Base-by-base conservation (phyloP, 129 eudicot species). In the Ambrosia trifida region DNA sequence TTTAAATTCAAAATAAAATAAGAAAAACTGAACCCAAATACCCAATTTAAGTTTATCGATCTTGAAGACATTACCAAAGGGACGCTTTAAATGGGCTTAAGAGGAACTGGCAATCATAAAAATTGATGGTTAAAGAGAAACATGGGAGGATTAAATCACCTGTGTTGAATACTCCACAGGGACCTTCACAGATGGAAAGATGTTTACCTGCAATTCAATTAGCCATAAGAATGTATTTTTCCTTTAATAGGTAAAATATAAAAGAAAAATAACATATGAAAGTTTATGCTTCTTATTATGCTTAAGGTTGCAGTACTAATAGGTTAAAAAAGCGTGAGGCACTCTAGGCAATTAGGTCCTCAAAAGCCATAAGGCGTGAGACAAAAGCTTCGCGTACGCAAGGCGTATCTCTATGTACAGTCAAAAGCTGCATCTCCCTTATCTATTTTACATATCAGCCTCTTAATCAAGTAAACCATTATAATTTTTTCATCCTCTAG, bases 131-230 rank as follows among this genome's bases (percentile, higher is more conserved):
- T 61, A 31, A 61, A 32, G 16, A 68, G 19, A 61, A 13, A 32
- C 64, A 68, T 19, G 4, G 16, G 68, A 24, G 56, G 49, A 68
- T 51, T 43, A 57, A 63, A 52, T 70, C 68, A 90, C 97, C 95
- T 87, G 97, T 61, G 85, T 64, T 54, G 99, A 90, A 75, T 76
- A 72, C 73, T 95, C 99, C 64, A 88, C 87, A 17, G 99, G 96
- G 64, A 96, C 94, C 78, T 86, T 95, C 24, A 82, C 90, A 69
- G 97, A 83, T 56, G 97, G 99, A 84, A 87, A 90, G 61, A 90
- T 81, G 78, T 82, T 95, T 59, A 95, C 81, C 99, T 95, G 89
- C 86, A 83, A 44, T 59, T 41, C 59, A 49, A 71, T 12, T 40
- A 64, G 41, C 63, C 54, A 56, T 41, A 38, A 45, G 58, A 51